Evolutionary conservation across 805 yeast species (phyloP).

Genomic region (Saccharomyces mikatae): DNA sequence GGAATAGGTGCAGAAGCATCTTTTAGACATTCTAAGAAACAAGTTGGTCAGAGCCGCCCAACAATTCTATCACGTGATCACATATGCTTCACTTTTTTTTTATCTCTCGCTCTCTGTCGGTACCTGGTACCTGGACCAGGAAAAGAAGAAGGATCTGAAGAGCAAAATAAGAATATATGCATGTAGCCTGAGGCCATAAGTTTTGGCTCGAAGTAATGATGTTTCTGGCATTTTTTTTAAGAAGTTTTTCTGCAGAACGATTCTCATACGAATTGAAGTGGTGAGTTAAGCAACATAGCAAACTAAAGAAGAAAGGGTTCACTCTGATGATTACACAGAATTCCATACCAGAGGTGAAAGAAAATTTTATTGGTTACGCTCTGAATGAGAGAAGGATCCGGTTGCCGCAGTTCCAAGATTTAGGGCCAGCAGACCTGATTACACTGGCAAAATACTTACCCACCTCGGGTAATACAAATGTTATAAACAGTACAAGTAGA

Average conservation of each 20-base stretch:
- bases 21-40: not conserved
- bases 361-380: conserved; percentile 51
- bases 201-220: not conserved
- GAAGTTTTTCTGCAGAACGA: not conserved
- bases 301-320: not conserved
- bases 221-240: not conserved
- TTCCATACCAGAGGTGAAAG: conserved; percentile 60
- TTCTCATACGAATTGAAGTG: not conserved
- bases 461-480: conserved; percentile 11
- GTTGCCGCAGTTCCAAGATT: conserved; percentile 49
- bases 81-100: not conserved
- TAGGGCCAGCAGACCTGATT: conserved; percentile 68
- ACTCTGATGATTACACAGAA: conserved; percentile 38
- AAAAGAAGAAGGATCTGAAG: not conserved
- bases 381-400: conserved; percentile 57
- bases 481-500: not conserved
- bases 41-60: not conserved
- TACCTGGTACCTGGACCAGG: not conserved
- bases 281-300: not conserved
- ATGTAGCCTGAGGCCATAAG: not conserved
- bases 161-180: not conserved
- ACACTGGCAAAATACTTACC: conserved; percentile 29
- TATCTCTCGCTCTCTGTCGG: not conserved
- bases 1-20: not conserved
- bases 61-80: not conserved